Conservation (phyloP, 345 rosid species). For the Aegle marmelos region DNA sequence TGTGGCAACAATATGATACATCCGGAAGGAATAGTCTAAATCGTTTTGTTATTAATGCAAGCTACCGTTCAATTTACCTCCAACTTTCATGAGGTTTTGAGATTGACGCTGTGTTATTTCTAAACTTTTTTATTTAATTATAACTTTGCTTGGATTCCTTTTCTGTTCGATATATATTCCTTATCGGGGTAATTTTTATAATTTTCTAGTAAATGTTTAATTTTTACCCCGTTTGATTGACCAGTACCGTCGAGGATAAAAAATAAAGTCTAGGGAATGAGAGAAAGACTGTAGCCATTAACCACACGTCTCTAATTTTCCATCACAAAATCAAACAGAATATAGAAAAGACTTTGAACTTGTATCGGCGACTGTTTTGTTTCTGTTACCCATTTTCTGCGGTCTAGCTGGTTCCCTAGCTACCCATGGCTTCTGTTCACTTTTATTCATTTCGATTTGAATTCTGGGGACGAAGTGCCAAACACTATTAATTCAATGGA, state of each 20-base stretch:
- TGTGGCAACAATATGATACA: too few species aligned
- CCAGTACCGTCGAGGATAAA: not conserved
- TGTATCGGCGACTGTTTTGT: not conserved
- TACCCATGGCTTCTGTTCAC: not conserved
- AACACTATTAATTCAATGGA: slow-evolving; percentile 19
- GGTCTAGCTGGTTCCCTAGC: not conserved
- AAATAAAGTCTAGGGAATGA: not conserved
- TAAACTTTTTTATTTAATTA: not conserved
- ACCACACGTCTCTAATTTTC: not conserved
- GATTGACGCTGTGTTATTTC: too few species aligned
- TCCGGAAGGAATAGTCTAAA: too few species aligned
- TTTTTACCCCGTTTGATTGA: not conserved
- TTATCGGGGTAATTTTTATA: not conserved
- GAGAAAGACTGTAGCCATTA: not conserved
- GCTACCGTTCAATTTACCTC: too few species aligned
- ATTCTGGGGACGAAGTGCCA: slow-evolving; percentile 19
- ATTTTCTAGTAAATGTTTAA: not conserved
- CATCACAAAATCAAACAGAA: not conserved
- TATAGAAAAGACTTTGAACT: not conserved
- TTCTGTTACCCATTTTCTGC: not conserved
- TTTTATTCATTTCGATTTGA: not conserved
- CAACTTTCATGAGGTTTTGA: too few species aligned
- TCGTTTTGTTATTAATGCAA: too few species aligned
- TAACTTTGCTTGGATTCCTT: not conserved
- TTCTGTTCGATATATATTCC: not conserved